Conservation (phyloP, 2,329 filamentous ascomycete genomes). For the Clarireedia paspali region DNA sequence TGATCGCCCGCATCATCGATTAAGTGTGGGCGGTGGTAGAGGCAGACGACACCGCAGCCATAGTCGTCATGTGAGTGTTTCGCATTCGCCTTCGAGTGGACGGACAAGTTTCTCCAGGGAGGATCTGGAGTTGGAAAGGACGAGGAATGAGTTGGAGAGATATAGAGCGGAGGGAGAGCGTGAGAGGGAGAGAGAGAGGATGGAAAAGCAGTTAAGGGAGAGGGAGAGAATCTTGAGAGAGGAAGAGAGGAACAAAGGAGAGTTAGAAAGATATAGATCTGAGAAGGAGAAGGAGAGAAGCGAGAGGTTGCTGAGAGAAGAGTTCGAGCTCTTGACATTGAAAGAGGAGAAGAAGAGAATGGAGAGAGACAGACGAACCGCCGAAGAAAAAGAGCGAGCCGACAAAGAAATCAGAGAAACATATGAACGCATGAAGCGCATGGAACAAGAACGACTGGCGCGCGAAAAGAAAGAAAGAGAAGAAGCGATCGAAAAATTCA, state of each 20-base stretch:
- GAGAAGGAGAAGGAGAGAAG: constrained; percentile 1
- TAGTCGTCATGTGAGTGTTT: constrained; percentile 5
- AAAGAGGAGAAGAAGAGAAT: constrained; percentile 6
- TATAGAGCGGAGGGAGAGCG: background rate
- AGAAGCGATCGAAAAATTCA: constrained; percentile 39
- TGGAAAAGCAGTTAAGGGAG: background rate
- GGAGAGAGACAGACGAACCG: constrained; percentile 1
- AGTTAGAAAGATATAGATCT: background rate
- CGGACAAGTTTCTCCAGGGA: constrained; percentile 21
- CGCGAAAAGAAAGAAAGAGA: constrained; percentile 42
- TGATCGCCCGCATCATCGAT: constrained; percentile 36
- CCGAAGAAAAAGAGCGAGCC: constrained; percentile 31
- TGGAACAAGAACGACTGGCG: constrained; percentile 32
- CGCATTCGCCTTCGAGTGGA: background rate
- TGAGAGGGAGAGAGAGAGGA: background rate
- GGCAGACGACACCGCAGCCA: background rate
- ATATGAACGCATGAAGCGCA: constrained; percentile 34
- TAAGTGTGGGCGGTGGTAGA: background rate
- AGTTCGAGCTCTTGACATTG: constrained; percentile 2
- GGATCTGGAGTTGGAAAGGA: constrained; percentile 33
- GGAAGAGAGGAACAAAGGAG: background rate
- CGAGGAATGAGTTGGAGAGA: constrained; percentile 37
- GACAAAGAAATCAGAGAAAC: constrained; percentile 27
- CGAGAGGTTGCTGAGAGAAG: background rate
- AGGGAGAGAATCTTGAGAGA: background rate